A percentile compares a stretch with the other conserved stretches of the same genome.
These are phyloP conservation scores for Achaetomium macrosporum DNA, from an alignment of 2,329 filamentous ascomycete genomes.

Conservation along the genomic window DNA sequence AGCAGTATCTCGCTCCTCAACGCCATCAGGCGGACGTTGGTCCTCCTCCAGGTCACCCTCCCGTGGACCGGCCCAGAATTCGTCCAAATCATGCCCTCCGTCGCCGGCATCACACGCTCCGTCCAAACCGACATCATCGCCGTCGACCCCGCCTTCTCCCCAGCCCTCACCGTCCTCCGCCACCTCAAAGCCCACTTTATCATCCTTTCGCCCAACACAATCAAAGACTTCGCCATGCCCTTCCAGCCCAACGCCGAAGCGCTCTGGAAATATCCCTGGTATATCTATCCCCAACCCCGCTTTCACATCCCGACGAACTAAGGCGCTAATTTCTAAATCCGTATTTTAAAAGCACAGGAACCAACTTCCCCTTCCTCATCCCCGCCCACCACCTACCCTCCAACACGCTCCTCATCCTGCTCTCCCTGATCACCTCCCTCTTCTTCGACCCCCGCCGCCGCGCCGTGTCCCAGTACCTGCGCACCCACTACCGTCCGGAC, in stretches of 20 bases:
- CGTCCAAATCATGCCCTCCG: neutral
- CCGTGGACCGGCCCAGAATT: neutral
- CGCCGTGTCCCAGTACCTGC: neutral
- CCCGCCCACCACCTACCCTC: neutral
- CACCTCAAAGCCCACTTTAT: neutral
- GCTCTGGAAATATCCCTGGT: constrained; percentile 7
- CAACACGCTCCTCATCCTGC: constrained; percentile 1
- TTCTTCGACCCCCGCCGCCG: constrained; percentile 2
- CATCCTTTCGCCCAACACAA: constrained; percentile 5
- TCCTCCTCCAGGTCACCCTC: constrained; percentile 2
- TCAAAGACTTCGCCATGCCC: constrained; percentile 10
- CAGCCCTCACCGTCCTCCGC: neutral
- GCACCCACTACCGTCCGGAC: neutral
- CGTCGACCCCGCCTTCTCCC: constrained; percentile 3
- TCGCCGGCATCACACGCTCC: neutral
- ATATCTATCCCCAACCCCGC: neutral
- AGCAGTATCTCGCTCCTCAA: neutral
- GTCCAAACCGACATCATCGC: neutral
- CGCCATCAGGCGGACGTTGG: neutral
- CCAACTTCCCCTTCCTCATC: neutral
- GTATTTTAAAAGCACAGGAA: neutral
- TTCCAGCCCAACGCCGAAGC: constrained; percentile 3
- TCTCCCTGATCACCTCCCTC: neutral
- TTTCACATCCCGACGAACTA: neutral
- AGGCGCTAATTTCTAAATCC: neutral